Evolutionary conservation across 306 rosid species (phyloP).

Genomic region (Benincasa hispida): DNA sequence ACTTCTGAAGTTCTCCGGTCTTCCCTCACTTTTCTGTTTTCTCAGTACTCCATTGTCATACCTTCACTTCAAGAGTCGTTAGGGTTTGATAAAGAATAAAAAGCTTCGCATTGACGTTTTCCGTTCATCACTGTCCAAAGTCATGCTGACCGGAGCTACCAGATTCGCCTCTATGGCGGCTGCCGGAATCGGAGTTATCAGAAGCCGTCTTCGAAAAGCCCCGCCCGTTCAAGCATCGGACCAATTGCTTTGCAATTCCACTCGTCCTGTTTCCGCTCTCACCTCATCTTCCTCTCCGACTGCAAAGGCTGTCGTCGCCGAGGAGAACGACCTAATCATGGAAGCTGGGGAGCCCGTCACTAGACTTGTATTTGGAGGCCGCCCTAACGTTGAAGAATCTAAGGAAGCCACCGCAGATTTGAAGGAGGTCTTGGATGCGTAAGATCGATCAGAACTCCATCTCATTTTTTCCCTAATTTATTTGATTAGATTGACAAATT

Average conservation of each 20-base stretch:
- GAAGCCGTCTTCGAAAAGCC: conserved; percentile 15
- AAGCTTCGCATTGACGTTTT: not conserved
- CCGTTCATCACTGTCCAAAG: not conserved
- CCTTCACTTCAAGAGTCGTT: not conserved
- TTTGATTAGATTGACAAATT: not conserved
- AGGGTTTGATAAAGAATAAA: not conserved
- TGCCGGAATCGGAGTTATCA: conserved; percentile 27
- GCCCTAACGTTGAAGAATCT: conserved; percentile 47
- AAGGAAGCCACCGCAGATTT: conserved; percentile 49
- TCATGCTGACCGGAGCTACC: conserved; percentile 18
- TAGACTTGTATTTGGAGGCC: conserved; percentile 46
- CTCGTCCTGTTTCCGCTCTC: conserved; percentile 17
- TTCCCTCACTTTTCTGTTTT: not conserved
- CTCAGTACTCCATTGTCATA: not conserved
- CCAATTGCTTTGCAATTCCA: conserved; percentile 20
- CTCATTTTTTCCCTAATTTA: not conserved
- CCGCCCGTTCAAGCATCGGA: conserved; percentile 12
- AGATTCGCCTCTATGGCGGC: conserved; percentile 39
- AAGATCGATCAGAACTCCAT: not conserved
- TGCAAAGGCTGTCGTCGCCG: conserved; percentile 13
- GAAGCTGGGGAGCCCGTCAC: conserved; percentile 43
- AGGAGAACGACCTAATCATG: conserved; percentile 26
- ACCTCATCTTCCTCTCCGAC: conserved; percentile 15
- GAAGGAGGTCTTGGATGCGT: conserved; percentile 66
- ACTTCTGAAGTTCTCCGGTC: not conserved